phyloP scores from a whole-genome alignment of 768 basidiomycete species.

The Russula brevipes region DNA sequence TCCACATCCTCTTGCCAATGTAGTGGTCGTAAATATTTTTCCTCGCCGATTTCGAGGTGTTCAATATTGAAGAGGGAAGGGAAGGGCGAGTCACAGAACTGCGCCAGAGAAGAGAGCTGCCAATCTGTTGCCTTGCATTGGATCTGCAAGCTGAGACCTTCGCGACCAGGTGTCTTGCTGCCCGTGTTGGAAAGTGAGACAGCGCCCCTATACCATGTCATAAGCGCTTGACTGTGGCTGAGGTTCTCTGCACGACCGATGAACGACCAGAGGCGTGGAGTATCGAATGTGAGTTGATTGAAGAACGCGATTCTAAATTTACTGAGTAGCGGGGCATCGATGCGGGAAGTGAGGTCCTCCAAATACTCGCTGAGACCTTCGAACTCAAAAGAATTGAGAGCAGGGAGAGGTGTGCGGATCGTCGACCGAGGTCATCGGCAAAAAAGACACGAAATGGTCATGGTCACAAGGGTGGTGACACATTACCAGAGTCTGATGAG shows the following conservation, averaged over 20 bases:
- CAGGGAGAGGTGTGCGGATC: background rate
- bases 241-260: background rate
- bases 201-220: background rate
- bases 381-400: background rate
- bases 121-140: background rate
- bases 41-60: background rate
- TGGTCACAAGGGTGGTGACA: too few relatives aligned
- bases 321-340: background rate
- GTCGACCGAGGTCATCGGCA: background rate
- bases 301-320: background rate
- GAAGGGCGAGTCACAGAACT: background rate
- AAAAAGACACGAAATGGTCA: too few relatives aligned
- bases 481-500: too few relatives aligned
- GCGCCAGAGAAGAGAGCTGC: constrained; percentile 3
- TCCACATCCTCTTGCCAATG: background rate
- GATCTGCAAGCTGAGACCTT: background rate
- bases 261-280: background rate
- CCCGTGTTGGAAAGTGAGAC: background rate
- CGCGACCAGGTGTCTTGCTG: too few relatives aligned
- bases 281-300: background rate
- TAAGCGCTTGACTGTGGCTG: background rate
- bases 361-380: background rate
- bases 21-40: background rate
- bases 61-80: background rate
- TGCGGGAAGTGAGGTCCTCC: background rate